Percentiles rank a stretch among this genome's conserved stretches.
phyloP scores from a whole-genome alignment of 768 basidiomycete genomes.

The Butyriboletus loyo region DNA sequence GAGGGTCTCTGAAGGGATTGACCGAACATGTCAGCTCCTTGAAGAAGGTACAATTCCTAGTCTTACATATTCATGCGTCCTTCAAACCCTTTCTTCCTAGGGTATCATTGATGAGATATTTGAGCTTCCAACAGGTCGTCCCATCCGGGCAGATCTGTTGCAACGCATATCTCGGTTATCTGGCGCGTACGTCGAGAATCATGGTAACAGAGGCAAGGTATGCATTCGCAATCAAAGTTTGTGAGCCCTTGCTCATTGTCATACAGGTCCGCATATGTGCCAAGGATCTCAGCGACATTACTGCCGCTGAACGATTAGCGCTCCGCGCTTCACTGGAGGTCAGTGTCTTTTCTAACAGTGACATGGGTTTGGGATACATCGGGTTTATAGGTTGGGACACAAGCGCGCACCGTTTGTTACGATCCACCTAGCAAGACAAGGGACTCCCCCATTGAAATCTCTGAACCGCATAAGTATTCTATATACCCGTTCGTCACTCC shows the following conservation, averaged over 20 bases:
- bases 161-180: conserved; percentile 67
- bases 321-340: conserved; percentile 55
- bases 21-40: conserved; percentile 44
- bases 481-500: conserved; percentile 64
- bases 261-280: conserved; percentile 57
- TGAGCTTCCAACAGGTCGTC: conserved; percentile 43
- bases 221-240: conserved; percentile 1
- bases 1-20: conserved; percentile 49
- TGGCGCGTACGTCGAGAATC: conserved; percentile 59
- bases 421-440: conserved; percentile 29
- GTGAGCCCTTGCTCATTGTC: background rate
- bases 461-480: conserved; percentile 48
- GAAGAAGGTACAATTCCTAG: conserved; percentile 40
- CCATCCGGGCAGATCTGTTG: conserved; percentile 46
- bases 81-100: conserved; percentile 7
- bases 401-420: conserved; percentile 25
- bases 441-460: conserved; percentile 23
- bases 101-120: conserved; percentile 32
- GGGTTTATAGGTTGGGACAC: conserved; percentile 13
- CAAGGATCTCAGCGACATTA: conserved; percentile 37
- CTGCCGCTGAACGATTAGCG: conserved; percentile 50
- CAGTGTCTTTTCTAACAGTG: conserved; percentile 11
- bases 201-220: conserved; percentile 47
- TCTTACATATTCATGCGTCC: background rate
- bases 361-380: conserved; percentile 7